phyloP scores from a whole-genome alignment of 495 filamentous ascomycete genomes.

The Hypoxylon subgilvum region DNA sequence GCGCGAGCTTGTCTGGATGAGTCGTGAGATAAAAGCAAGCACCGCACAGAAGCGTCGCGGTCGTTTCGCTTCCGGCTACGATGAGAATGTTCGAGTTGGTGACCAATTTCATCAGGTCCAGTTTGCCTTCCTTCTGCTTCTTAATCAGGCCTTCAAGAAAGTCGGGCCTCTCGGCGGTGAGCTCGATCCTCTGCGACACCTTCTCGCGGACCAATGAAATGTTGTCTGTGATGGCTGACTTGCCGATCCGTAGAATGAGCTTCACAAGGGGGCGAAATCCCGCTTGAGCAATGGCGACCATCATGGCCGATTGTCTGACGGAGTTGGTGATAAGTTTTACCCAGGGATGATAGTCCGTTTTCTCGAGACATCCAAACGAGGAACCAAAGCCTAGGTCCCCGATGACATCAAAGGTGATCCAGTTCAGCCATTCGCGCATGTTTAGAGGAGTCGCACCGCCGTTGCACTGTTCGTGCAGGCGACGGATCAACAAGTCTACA shows the following conservation, averaged over 20 bases:
- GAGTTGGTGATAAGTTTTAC: conserved; percentile 48
- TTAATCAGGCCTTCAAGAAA: conserved; percentile 48
- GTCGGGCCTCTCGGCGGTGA: conserved; percentile 43
- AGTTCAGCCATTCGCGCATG: conserved; percentile 56
- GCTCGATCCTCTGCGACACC: conserved; percentile 43
- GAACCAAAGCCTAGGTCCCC: conserved; percentile 61
- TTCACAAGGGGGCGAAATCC: conserved; percentile 25
- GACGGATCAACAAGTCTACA: conserved; percentile 46
- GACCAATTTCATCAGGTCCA: conserved; percentile 21
- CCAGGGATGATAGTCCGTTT: conserved; percentile 51
- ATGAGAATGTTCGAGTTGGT: conserved; percentile 39
- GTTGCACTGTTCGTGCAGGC: conserved; percentile 40
- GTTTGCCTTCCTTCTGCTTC: conserved; percentile 44
- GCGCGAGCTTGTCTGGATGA: conserved; percentile 45
- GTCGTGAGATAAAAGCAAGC: conserved; percentile 53
- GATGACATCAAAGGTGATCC: conserved; percentile 59
- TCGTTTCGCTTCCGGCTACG: conserved; percentile 60
- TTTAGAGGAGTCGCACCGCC: conserved; percentile 36
- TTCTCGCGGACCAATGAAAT: conserved; percentile 38
- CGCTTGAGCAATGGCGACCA: conserved; percentile 25
- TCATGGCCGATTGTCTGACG: conserved; percentile 31
- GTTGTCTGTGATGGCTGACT: conserved; percentile 33
- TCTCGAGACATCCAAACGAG: conserved; percentile 55
- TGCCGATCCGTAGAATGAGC: neutral
- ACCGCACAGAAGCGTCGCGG: conserved; percentile 55